Evolutionary conservation across 805 yeast genomes (phyloP), one percentile per base, ranked within the genome.

Genomic region (Blastobotrys muscicola): DNA sequence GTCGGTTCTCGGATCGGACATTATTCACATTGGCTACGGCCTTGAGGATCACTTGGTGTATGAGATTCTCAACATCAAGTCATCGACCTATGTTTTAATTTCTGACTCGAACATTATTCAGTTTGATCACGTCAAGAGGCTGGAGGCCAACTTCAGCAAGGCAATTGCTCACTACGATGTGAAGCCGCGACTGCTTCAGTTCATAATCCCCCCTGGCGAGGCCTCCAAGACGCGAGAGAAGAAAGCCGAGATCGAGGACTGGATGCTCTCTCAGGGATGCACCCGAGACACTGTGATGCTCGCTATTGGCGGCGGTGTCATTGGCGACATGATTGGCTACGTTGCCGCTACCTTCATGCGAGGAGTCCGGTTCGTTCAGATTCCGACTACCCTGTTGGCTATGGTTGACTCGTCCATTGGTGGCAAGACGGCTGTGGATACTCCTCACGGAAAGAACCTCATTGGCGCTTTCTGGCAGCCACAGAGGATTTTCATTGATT

Each of bases 291-390:
- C 97, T 2, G 85, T 92, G 20, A 79, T 92, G 45, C 66, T 92
- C 39, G 98, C 98, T 7, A 77, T 92, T 47, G 98, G 98, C 49
- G 98, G 98, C 52, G 98, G 98, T 55, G 94, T 92, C 42, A 90
- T 92, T 63, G 98, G 98, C 47, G 98, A 92, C 60, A 90, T 92
- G 98, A 85, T 90, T 52, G 98, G 98, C 3, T 92, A 78, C 61
- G 97, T 92, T 35, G 98, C 98, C n/a, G 90, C 98, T 29, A 92
- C 98, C 2, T 92, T 92, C 63, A 92, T 92, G 98, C 76, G 98
- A 61, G 98, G 98, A 45, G 94, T 92, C 7, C 74, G 95, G 50
- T 86, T 87, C 45, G 80, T 87, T 36, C 98, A 92, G 64, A 73
- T 92, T 26, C 98, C 98, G 44, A 92, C 98, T 5, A 84, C 95